phyloP scores from a whole-genome alignment of 345 rosid genomes.

The Hibiscus mutabilis region DNA sequence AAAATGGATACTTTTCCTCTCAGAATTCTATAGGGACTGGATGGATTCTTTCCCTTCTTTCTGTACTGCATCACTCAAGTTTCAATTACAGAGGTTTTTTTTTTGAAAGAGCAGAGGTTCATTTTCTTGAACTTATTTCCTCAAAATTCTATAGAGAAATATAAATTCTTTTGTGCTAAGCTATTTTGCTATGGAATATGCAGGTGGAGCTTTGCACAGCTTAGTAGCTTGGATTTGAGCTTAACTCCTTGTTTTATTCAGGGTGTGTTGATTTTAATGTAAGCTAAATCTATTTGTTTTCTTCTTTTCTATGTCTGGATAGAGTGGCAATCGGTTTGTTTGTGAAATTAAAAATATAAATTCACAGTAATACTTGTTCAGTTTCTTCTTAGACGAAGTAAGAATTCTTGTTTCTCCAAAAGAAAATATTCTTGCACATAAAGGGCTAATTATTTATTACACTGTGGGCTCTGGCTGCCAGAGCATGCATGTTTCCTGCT shows the following conservation, averaged over 20 bases:
- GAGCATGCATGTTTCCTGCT: constrained; percentile 9
- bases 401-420: constrained; percentile 15
- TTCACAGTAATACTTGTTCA: constrained; percentile 21
- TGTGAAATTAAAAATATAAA: constrained; percentile 33
- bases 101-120: no score
- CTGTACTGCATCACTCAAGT: constrained; percentile 28
- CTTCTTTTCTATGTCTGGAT: constrained; percentile 37
- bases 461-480: constrained; percentile 3
- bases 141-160: constrained; percentile 8
- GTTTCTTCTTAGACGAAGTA: constrained; percentile 16
- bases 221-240: constrained; percentile 25
- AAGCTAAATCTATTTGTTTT: constrained; percentile 33
- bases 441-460: constrained; percentile 7
- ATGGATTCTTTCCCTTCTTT: constrained; percentile 30
- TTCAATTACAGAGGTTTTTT: constrained; percentile 47
- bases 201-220: constrained; percentile 61
- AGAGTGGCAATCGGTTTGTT: constrained; percentile 44
- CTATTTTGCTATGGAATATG: constrained; percentile 36
- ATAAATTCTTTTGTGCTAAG: constrained; percentile 13
- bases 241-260: constrained; percentile 39
- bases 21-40: constrained; percentile 39
- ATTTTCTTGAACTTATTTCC: constrained; percentile 8
- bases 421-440: constrained; percentile 1
- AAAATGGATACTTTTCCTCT: constrained; percentile 18
- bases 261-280: constrained; percentile 50